Evolutionary conservation across 495 filamentous ascomycete species (phyloP).

Genomic region (Talaromyces ruber): DNA sequence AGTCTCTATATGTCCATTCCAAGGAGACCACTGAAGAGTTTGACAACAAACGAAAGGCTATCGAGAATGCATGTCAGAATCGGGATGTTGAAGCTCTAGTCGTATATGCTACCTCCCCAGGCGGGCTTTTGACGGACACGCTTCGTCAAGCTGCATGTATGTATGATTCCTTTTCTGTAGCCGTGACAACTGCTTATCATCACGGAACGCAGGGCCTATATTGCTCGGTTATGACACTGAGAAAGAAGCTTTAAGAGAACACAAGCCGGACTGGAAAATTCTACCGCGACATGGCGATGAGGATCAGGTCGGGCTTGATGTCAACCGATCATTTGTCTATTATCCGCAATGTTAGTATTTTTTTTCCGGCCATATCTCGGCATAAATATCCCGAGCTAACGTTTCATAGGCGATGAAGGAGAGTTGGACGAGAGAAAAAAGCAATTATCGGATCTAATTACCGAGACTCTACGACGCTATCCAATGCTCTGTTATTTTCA

Average conservation of each 20-base stretch:
- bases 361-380: neutral
- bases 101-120: conserved; percentile 57
- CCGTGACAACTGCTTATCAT: neutral
- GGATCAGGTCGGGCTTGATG: conserved; percentile 81
- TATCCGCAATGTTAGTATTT: conserved; percentile 67
- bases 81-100: conserved; percentile 55
- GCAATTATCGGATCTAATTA: conserved; percentile 69
- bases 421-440: conserved; percentile 57
- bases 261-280: conserved; percentile 32
- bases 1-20: neutral
- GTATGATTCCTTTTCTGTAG: conserved; percentile 25
- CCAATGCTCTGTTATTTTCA: conserved; percentile 95
- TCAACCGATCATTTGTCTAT: conserved; percentile 93
- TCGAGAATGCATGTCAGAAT: conserved; percentile 59
- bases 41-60: conserved; percentile 27
- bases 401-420: conserved; percentile 36
- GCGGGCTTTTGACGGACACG: conserved; percentile 74
- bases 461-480: conserved; percentile 63
- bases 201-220: conserved; percentile 56
- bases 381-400: neutral
- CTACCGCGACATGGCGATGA: conserved; percentile 72
- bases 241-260: neutral
- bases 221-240: conserved; percentile 40
- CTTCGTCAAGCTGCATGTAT: conserved; percentile 77
- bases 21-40: neutral